phyloP scores from a whole-genome alignment of 2,329 filamentous ascomycete genomes.

The Cercospora sp. region DNA sequence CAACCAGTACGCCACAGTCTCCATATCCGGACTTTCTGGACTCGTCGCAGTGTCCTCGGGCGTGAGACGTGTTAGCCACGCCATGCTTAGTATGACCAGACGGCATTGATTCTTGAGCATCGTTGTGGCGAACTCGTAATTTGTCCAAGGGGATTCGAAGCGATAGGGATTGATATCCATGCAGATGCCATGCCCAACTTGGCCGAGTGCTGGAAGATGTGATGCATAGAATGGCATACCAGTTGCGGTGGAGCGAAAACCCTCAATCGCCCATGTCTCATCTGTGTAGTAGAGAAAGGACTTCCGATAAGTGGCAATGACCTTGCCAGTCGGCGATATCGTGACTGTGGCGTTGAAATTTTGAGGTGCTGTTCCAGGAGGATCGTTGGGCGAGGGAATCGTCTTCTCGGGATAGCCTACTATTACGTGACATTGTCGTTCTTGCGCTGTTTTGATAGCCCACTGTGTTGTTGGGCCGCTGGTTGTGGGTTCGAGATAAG shows the following conservation, averaged over 20 bases:
- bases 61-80: conserved; percentile 66
- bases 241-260: conserved; percentile 17
- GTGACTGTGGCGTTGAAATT: conserved; percentile 63
- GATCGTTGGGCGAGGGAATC: conserved; percentile 18
- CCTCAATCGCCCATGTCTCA: conserved; percentile 59
- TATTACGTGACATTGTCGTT: conserved; percentile 66
- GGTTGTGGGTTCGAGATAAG: conserved; percentile 66
- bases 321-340: conserved; percentile 55
- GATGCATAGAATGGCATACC: conserved; percentile 42
- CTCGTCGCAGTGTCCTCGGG: conserved; percentile 53
- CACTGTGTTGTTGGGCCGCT: conserved; percentile 69
- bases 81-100: conserved; percentile 72
- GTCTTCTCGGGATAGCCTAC: conserved; percentile 70
- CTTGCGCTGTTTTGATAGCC: conserved; percentile 67
- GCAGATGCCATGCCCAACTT: conserved; percentile 50
- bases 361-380: conserved; percentile 18
- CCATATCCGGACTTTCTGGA: conserved; percentile 62
- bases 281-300: conserved; percentile 67
- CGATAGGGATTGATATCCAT: conserved; percentile 65
- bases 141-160: conserved; percentile 59
- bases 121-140: conserved; percentile 61
- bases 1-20: conserved; percentile 75
- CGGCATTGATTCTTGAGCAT: conserved; percentile 59
- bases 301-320: conserved; percentile 63
- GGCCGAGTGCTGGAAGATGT: conserved; percentile 41